Conservation (phyloP, 2,329 filamentous ascomycete species). For the Mycosphaerelloides madeirae region DNA sequence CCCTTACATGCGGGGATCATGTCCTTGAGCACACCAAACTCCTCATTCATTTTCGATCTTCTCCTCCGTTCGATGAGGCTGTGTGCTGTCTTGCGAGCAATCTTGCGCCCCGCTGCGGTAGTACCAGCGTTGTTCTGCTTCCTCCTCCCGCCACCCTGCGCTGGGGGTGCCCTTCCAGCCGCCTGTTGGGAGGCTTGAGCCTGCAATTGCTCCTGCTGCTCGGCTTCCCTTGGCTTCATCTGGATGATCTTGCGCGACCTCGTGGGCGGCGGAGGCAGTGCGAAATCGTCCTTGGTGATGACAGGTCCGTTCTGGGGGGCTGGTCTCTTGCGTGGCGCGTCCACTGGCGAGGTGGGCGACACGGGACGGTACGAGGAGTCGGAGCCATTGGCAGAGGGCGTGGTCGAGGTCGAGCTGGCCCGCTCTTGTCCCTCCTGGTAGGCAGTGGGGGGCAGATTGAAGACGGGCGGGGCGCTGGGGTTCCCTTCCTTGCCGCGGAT, state of each 20-base stretch:
- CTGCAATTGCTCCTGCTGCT: conserved; percentile 25
- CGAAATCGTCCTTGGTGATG: conserved; percentile 59
- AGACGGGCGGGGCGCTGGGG: conserved; percentile 58
- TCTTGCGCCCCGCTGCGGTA: conserved; percentile 86
- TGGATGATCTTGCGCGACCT: conserved; percentile 94
- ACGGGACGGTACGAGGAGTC: conserved; percentile 49
- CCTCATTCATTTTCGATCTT: conserved; percentile 97
- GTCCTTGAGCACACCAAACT: conserved; percentile 86
- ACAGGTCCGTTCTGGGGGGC: conserved; percentile 19
- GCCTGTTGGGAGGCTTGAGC: conserved; percentile 9
- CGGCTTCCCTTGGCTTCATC: conserved; percentile 68
- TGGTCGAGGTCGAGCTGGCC: conserved; percentile 46
- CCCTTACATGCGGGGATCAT: conserved; percentile 96
- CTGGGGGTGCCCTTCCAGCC: conserved; percentile 17
- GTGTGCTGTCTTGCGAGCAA: conserved; percentile 91
- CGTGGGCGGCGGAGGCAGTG: conserved; percentile 86
- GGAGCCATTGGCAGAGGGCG: conserved; percentile 44
- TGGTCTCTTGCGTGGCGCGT: conserved; percentile 32
- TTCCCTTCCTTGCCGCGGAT: conserved; percentile 65
- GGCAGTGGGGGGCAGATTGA: conserved; percentile 73
- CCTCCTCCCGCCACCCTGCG: conserved; percentile 55
- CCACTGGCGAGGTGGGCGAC: conserved; percentile 41
- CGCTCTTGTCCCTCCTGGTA: conserved; percentile 43
- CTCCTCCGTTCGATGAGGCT: conserved; percentile 87
- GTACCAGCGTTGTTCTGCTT: conserved; percentile 66